Conservation (phyloP, 345 rosid genomes). For the Hibiscus trionum region DNA sequence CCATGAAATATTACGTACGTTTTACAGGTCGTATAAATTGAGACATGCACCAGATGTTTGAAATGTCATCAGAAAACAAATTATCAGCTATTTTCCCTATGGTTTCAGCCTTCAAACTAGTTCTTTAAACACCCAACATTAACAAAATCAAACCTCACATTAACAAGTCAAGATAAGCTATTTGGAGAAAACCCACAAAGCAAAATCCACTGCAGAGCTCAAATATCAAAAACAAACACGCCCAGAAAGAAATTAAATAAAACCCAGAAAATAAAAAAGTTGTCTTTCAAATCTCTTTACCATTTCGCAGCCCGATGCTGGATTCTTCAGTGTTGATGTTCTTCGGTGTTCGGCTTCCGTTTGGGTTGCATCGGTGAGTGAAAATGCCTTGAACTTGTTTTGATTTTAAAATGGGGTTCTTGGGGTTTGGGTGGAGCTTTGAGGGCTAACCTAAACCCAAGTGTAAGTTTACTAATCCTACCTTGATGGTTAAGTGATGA, state of each 20-base stretch:
- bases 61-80: background rate
- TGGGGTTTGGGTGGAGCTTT: no score
- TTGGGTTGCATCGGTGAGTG: no score
- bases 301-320: constrained; percentile 51
- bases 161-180: background rate
- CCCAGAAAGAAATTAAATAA: background rate
- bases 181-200: background rate
- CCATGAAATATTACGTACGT: background rate
- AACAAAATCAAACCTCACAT: background rate
- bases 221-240: background rate
- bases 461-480: no score
- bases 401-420: no score
- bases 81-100: background rate
- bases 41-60: background rate
- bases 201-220: background rate
- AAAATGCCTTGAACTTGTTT: no score
- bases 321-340: constrained; percentile 55
- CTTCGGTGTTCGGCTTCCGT: no score
- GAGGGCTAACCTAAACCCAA: no score
- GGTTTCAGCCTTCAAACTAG: background rate
- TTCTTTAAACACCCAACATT: background rate
- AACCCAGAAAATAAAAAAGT: background rate
- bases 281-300: constrained; percentile 9
- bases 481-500: no score
- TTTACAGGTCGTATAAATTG: background rate